Evolutionary conservation across 176 grass and related monocot genomes (phyloP), one percentile per base, ranked within the genome.

Genomic region (Poa annua): DNA sequence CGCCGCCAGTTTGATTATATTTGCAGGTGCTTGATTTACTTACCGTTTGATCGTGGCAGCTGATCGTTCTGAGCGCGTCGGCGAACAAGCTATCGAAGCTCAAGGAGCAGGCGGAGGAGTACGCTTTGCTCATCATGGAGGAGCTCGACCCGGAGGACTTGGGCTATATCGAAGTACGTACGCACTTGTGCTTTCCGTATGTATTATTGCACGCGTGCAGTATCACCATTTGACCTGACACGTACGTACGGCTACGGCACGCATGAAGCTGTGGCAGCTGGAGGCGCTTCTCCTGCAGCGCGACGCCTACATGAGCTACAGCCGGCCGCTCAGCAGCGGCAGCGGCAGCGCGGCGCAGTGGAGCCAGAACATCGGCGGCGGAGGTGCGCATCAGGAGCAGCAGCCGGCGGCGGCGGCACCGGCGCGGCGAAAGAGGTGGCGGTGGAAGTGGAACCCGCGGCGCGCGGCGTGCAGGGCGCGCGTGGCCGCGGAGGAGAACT

Each of bases 131-230:
- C 5, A 95, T 99, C 80, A 99, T 99, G 96, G 96, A 99, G 80
- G 96, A 99, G 59, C 96, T 99, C 47, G 96, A 99, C 60, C 93
- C 96, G 38, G 93, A 99, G 86, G 95, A 99, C 80, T 89, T 99
- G 26, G 89, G 96, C 50, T 99, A 99, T 87, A 99, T 99, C 67
- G 96, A 99, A 91, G 96, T 98, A 71, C 41, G 96, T 98, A 71
- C 41, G 5, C 4, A 45, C 24, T 13, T 47, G 11, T 17, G 16
- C 4, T 5, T 22, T 60, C 8, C 2, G 56, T 61, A 6, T 1
- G 13, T 33, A 16, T 25, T 56, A n/a, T 13, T 26, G 78, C 7
- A 7, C 42, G 1, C 59, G 29, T 24, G 32, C 11, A 51, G 19
- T 44, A 29, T 22, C n/a, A n/a, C n/a, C n/a, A 14, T 5, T 38